Percentiles rank a stretch among this genome's conserved stretches.
phyloP scores from a whole-genome alignment of 495 filamentous ascomycete genomes.

The Daldinia bambusicola region DNA sequence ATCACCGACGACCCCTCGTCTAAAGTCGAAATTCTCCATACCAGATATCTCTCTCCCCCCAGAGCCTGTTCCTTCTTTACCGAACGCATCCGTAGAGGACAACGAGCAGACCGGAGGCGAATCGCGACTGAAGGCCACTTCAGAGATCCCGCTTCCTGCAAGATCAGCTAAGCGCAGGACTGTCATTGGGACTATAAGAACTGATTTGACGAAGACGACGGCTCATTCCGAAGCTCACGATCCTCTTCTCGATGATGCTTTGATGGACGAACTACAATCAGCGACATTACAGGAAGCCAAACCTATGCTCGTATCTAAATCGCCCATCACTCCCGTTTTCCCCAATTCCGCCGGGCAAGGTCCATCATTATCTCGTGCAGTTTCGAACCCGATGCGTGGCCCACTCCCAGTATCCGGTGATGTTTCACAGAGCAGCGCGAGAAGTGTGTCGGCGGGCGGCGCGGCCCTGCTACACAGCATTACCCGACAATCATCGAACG shows the following conservation, averaged over 20 bases:
- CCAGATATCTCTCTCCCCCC: slow-evolving; percentile 50
- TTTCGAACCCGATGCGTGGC: slow-evolving; percentile 61
- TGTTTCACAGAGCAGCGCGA: slow-evolving; percentile 49
- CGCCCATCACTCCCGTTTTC: slow-evolving; percentile 77
- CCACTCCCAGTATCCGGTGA: slow-evolving; percentile 54
- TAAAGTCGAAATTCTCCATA: slow-evolving; percentile 62
- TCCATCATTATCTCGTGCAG: slow-evolving; percentile 52
- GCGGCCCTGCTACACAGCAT: slow-evolving; percentile 59
- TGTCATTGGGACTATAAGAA: slow-evolving; percentile 66
- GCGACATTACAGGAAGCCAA: slow-evolving; percentile 86
- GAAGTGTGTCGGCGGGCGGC: slow-evolving; percentile 60
- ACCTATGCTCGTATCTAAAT: slow-evolving; percentile 82
- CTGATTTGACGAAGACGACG: slow-evolving; percentile 57
- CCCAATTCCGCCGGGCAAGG: slow-evolving; percentile 54
- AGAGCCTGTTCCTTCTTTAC: slow-evolving; percentile 29
- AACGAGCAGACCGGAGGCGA: slow-evolving; percentile 13
- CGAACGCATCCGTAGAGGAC: slow-evolving; percentile 12
- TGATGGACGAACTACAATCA: slow-evolving; percentile 88
- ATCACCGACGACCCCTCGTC: slow-evolving; percentile 49
- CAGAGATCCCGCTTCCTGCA: slow-evolving; percentile 38
- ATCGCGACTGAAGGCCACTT: slow-evolving; percentile 20
- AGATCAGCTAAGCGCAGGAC: slow-evolving; percentile 57
- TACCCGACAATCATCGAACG: slow-evolving; percentile 54
- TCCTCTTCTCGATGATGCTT: slow-evolving; percentile 81
- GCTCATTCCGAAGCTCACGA: slow-evolving; percentile 67